A percentile compares a stretch with the other conserved stretches of the same genome.
Evolutionary conservation across 345 rosid species (phyloP).

Genomic region (Ceriops tagal): DNA sequence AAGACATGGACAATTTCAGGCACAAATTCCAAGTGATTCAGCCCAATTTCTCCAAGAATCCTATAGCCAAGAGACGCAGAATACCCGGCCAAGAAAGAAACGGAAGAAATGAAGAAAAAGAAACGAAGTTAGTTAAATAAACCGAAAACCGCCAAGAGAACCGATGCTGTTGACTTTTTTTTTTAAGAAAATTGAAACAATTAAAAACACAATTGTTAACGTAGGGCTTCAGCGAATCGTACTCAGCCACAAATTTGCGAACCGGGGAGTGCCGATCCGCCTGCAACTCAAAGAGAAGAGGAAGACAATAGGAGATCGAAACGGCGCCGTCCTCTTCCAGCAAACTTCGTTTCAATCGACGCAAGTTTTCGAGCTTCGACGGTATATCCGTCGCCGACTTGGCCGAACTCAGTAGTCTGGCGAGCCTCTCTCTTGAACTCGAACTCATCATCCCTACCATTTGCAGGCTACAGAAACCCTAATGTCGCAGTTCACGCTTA

Average conservation of each 20-base stretch:
- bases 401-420: conserved; percentile 50
- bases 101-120: not conserved
- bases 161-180: not conserved
- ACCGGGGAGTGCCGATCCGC: conserved; percentile 62
- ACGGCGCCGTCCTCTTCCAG: conserved; percentile 34
- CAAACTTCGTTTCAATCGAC: conserved; percentile 50
- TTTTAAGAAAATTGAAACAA: not conserved
- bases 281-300: conserved; percentile 67
- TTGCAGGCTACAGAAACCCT: conserved; percentile 4
- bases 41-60: conserved; percentile 78
- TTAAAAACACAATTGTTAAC: not conserved
- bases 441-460: conserved; percentile 59
- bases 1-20: conserved; percentile 77
- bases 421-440: conserved; percentile 49
- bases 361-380: conserved; percentile 62
- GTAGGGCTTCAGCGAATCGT: conserved; percentile 20
- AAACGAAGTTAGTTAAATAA: not conserved
- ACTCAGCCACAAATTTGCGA: conserved; percentile 77
- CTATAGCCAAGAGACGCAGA: conserved; percentile 29
- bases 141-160: not conserved
- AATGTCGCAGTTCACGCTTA: not conserved
- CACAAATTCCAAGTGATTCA: conserved; percentile 60
- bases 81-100: not conserved
- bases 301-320: conserved; percentile 57
- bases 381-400: conserved; percentile 53